Base-by-base conservation (phyloP, 306 rosid species). In the Cicer chorassanicum region DNA sequence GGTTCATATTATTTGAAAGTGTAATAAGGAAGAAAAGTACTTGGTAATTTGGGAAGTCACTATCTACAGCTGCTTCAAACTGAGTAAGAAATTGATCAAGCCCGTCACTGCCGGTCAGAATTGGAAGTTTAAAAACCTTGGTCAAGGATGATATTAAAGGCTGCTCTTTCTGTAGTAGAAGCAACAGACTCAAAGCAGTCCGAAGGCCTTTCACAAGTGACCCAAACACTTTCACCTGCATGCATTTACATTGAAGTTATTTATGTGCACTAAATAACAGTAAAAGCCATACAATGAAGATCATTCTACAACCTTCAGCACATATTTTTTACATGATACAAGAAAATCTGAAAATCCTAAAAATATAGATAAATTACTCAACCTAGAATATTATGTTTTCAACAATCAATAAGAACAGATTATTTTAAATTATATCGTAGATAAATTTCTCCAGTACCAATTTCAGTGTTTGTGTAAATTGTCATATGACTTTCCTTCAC, bases 41-140 rank as follows among this genome's bases (percentile, higher is more conserved):
- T 96, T 83, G 94, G 85, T 86, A 93, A 66, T 86, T 83, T 21
- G 96, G 92, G 71, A 91, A 93, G 80, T 93, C 97, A 48, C 97
- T 91, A 9, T 87, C 94, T 69, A 93, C 68, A 75, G 97, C 95
- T 64, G 97, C 98, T 86, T 89, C 98, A 86, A 93, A 88, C 81
- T 93, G 98, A 60, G 86, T 40, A 74, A 91, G 96, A 81, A 88
- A 90, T 75, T 91, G 87, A 78, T 86, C 89, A 1, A 93, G 97
- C 72, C 97, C 98, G 9, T 81, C 72, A 78, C 78, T 73, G 72
- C 94, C 86, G 36, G 70, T 81, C 68, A 93, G 83, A 77, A 6
- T 24, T 70, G 94, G 97, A 82, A 89, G 75, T 82, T 81, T 90
- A 72, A 81, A 85, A 65, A 87, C 82, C 77, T 86, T 91, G 34